These are phyloP conservation scores for Trametes sanguinea DNA, from an alignment of 768 basidiomycete species.

Conservation along the genomic window DNA sequence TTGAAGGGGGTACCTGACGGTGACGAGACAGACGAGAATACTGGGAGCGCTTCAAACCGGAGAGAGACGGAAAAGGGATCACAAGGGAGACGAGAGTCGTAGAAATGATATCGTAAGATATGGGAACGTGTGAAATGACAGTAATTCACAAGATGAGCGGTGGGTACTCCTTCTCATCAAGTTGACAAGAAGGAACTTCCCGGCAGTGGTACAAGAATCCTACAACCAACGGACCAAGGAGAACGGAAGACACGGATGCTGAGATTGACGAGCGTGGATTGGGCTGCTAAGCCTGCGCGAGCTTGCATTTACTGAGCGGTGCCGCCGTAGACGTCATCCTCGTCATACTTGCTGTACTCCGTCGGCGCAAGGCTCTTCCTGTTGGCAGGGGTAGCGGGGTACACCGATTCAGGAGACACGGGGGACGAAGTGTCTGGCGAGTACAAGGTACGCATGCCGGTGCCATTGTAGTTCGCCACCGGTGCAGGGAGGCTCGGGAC, in stretches of 20 bases:
- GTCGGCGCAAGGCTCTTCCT: slow-evolving; percentile 30
- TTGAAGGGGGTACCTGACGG: neutral
- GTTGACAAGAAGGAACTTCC: neutral
- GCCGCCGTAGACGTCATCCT: slow-evolving; percentile 33
- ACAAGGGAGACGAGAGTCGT: neutral
- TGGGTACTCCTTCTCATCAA: neutral
- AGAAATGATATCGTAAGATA: slow-evolving; percentile 11
- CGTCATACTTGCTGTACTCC: slow-evolving; percentile 32
- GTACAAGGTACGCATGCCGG: slow-evolving; percentile 38
- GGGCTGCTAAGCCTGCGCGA: too few relatives aligned
- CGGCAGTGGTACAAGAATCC: slow-evolving; percentile 19
- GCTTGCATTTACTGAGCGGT: slow-evolving; percentile 26
- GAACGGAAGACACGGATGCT: neutral
- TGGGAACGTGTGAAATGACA: slow-evolving; percentile 5
- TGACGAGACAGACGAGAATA: neutral
- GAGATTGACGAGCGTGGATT: neutral
- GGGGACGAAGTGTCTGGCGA: slow-evolving; percentile 25
- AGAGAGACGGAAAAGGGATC: neutral
- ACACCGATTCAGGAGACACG: slow-evolving; percentile 6
- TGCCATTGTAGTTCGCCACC: slow-evolving; percentile 29
- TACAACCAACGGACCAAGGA: slow-evolving; percentile 16
- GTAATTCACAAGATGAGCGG: slow-evolving; percentile 4
- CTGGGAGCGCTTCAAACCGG: neutral
- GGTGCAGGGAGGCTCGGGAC: slow-evolving; percentile 32
- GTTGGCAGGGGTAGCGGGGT: slow-evolving; percentile 6